Conservation (phyloP, 495 filamentous ascomycete genomes). For the Penicillium turbatum region DNA sequence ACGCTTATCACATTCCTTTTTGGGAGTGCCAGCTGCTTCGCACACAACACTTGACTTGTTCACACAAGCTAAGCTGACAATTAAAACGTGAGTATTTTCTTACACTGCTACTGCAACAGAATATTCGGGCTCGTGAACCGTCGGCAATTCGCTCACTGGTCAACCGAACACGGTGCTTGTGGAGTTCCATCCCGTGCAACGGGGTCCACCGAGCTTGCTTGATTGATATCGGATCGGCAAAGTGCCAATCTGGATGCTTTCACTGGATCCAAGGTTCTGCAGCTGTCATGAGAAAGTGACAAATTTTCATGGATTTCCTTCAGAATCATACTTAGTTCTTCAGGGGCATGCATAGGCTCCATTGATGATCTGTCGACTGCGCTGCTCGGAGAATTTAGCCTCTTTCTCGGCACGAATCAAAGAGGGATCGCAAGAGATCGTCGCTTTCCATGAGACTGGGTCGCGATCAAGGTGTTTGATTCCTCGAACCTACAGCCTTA, state of each 20-base stretch:
- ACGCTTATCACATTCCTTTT: too few species aligned
- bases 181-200: slow-evolving; percentile 14
- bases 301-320: background rate
- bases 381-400: slow-evolving; percentile 13
- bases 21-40: too few species aligned
- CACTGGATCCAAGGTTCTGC: slow-evolving; percentile 7
- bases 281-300: slow-evolving; percentile 16
- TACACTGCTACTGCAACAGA: background rate
- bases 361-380: background rate
- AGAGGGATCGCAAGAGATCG: slow-evolving; percentile 14
- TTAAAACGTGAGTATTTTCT: too few species aligned
- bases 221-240: slow-evolving; percentile 16
- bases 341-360: background rate
- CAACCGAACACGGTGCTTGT: background rate
- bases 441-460: slow-evolving; percentile 1
- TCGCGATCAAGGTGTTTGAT: slow-evolving; percentile 16
- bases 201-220: slow-evolving; percentile 6
- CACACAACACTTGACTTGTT: too few species aligned
- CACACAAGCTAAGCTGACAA: too few species aligned
- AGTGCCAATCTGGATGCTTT: slow-evolving; percentile 19
- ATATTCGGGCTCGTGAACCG: background rate
- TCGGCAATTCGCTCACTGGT: background rate
- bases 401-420: background rate
- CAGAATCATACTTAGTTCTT: background rate
- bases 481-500: slow-evolving; percentile 5